phyloP scores from a whole-genome alignment of 2,329 filamentous ascomycete genomes.

The Colletotrichum siamense region DNA sequence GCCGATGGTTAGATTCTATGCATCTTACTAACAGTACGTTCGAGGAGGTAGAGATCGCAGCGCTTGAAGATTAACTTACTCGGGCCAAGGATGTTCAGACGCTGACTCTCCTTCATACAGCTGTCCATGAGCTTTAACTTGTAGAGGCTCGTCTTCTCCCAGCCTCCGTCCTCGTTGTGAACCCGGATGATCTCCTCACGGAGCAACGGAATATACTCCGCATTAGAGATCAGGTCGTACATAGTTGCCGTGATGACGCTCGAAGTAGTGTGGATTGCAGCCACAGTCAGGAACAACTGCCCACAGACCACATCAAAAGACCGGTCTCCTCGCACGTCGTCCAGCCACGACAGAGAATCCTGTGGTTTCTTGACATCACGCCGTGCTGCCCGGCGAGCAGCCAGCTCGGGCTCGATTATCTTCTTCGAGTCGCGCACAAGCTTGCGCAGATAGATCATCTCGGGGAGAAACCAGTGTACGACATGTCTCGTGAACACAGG shows the following conservation, averaged over 20 bases:
- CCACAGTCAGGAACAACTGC: neutral
- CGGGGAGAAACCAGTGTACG: neutral
- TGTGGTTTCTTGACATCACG: neutral
- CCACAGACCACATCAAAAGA: neutral
- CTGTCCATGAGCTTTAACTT: neutral
- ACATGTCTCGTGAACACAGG: neutral
- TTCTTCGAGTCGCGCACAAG: neutral
- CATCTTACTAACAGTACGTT: neutral
- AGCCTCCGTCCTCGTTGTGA: neutral
- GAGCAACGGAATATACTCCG: neutral
- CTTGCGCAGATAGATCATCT: neutral
- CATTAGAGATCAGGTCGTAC: neutral
- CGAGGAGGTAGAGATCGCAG: too few species aligned
- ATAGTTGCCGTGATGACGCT: neutral
- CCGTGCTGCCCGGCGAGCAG: neutral
- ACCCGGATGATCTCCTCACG: neutral
- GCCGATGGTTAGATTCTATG: accelerated
- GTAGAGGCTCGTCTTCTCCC: neutral
- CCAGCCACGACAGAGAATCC: neutral
- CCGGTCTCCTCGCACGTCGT: neutral
- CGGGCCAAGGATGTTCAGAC: neutral
- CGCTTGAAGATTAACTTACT: neutral
- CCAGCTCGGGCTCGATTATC: neutral
- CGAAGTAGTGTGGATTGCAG: neutral
- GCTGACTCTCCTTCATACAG: neutral